Evolutionary conservation across 768 basidiomycete genomes (phyloP).

Genomic region (Boletus sp.): DNA sequence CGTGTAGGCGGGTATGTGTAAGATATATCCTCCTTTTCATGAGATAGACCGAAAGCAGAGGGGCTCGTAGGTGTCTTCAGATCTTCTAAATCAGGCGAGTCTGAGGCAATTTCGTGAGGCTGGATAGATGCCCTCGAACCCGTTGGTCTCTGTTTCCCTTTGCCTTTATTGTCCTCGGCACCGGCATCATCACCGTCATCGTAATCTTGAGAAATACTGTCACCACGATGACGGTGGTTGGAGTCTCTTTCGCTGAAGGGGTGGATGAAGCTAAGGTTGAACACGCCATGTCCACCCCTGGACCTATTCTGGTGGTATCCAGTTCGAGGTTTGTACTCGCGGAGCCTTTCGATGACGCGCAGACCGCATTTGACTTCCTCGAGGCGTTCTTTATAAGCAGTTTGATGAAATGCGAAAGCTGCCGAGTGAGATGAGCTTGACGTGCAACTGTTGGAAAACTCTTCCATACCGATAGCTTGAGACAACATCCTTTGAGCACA

Average conservation of each 20-base stretch:
- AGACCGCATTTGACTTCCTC: constrained; percentile 54
- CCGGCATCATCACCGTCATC: constrained; percentile 34
- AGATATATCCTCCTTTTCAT: constrained; percentile 3
- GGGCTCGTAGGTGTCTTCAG: constrained; percentile 6
- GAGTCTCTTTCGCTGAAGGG: constrained; percentile 47
- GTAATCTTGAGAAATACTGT: constrained; percentile 21
- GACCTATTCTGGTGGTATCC: constrained; percentile 33
- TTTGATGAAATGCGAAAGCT: constrained; percentile 77
- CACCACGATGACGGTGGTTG: constrained; percentile 30
- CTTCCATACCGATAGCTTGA: constrained; percentile 52
- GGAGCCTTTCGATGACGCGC: constrained; percentile 62
- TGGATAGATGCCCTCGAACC: neutral
- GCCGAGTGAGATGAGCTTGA: neutral
- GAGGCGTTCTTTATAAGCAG: constrained; percentile 72
- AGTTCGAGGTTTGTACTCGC: constrained; percentile 54
- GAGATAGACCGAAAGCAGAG: constrained; percentile 1
- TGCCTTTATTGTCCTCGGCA: constrained; percentile 29
- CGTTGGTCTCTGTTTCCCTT: constrained; percentile 27
- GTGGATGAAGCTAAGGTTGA: constrained; percentile 31
- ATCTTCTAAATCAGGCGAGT: constrained; percentile 13
- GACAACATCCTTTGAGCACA: constrained; percentile 67
- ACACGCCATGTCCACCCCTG: constrained; percentile 43
- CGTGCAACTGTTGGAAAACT: neutral
- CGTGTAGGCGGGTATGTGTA: constrained; percentile 44
- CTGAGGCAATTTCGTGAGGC: constrained; percentile 3